These are phyloP conservation scores for Chaetomium olivaceum DNA, from an alignment of 2,329 filamentous ascomycete species.

Conservation along the genomic window DNA sequence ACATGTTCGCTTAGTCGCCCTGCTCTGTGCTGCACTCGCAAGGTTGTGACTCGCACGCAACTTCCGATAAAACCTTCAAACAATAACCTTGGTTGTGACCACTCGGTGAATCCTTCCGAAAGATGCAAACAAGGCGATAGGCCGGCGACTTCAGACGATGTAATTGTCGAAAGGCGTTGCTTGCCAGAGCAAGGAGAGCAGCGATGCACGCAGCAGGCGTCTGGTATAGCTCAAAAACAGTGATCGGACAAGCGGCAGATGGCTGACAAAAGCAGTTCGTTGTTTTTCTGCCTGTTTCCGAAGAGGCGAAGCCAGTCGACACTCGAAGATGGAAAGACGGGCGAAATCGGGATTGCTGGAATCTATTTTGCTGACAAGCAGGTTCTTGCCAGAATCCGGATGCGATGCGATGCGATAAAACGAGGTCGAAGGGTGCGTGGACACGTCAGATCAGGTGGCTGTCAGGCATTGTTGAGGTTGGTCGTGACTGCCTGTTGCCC, in stretches of 20 bases:
- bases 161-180: background rate
- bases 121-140: no score
- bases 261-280: background rate
- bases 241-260: background rate
- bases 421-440: constrained; percentile 14
- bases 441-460: constrained; percentile 29
- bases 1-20: constrained; percentile 45
- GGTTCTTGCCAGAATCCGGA: background rate
- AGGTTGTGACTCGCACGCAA: background rate
- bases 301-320: constrained; percentile 27
- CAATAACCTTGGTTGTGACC: background rate
- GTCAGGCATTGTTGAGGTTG: constrained; percentile 20
- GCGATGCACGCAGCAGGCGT: constrained; percentile 7
- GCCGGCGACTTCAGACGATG: no score
- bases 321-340: constrained; percentile 8
- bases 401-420: background rate
- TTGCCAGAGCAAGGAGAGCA: background rate
- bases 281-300: constrained; percentile 1
- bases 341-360: constrained; percentile 5
- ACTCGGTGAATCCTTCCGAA: background rate
- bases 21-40: background rate
- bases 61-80: background rate
- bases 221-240: background rate
- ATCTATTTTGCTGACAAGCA: constrained; percentile 5
- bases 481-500: constrained; percentile 24